phyloP scores from a whole-genome alignment of 805 yeast species.

The Teunomyces gatunensis region DNA sequence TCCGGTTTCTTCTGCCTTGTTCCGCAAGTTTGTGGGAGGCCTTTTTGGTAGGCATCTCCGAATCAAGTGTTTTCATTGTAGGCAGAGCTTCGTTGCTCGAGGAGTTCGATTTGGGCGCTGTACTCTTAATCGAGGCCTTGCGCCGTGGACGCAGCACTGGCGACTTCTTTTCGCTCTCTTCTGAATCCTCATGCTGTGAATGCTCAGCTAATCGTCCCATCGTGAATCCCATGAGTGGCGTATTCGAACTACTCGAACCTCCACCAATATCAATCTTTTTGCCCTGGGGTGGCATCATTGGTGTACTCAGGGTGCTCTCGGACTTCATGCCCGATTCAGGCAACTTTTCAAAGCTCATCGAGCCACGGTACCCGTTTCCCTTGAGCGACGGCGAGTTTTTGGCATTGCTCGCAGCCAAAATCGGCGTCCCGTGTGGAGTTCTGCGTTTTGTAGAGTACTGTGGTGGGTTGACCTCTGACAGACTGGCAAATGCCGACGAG shows the following conservation, averaged over 20 bases:
- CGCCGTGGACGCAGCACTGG: slow-evolving; percentile 3
- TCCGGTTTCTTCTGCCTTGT: slow-evolving; percentile 91
- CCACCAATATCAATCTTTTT: slow-evolving; percentile 23
- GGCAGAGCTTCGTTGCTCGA: slow-evolving; percentile 13
- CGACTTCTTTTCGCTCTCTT: background rate
- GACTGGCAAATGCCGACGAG: slow-evolving; percentile 23
- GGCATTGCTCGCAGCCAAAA: slow-evolving; percentile 23
- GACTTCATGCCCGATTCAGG: slow-evolving; percentile 26
- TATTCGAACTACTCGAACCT: slow-evolving; percentile 12
- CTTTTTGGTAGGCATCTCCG: slow-evolving; percentile 51
- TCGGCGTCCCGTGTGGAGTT: slow-evolving; percentile 46
- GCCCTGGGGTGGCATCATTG: slow-evolving; percentile 41
- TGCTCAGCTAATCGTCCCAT: slow-evolving; percentile 45
- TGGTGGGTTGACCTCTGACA: slow-evolving; percentile 5
- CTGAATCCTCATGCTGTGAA: slow-evolving; percentile 1
- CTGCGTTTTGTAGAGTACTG: slow-evolving; percentile 25
- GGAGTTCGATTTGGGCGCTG: slow-evolving; percentile 1
- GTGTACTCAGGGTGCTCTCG: slow-evolving; percentile 14
- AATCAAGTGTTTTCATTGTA: background rate
- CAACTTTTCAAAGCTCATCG: slow-evolving; percentile 21
- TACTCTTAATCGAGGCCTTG: slow-evolving; percentile 5
- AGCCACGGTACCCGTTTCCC: background rate
- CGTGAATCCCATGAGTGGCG: slow-evolving; percentile 45
- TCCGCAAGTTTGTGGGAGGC: slow-evolving; percentile 89
- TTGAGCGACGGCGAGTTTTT: slow-evolving; percentile 3